Evolutionary conservation across 768 basidiomycete species (phyloP).

Genomic region (Pisolithus albus): DNA sequence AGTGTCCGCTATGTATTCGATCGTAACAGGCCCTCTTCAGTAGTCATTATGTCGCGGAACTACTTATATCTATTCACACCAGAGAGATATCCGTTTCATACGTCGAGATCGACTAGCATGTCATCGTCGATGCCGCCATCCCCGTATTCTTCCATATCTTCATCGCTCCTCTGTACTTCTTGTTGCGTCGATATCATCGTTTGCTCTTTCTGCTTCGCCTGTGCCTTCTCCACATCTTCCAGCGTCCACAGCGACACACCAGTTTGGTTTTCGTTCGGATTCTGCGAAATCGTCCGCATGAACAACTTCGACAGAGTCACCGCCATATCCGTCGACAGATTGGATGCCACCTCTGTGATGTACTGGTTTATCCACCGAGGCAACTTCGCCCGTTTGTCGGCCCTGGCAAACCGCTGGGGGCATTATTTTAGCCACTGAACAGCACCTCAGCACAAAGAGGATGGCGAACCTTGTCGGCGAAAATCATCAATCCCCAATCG

Average conservation of each 20-base stretch:
- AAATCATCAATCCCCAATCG: slow-evolving; percentile 99
- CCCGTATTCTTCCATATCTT: slow-evolving; percentile 43
- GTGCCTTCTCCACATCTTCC: slow-evolving; percentile 83
- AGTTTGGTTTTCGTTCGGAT: slow-evolving; percentile 92
- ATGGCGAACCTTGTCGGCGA: slow-evolving; percentile 86
- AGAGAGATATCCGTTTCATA: slow-evolving; percentile 20
- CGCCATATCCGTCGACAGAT: slow-evolving; percentile 97
- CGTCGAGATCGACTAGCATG: slow-evolving; percentile 53
- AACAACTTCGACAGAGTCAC: slow-evolving; percentile 90
- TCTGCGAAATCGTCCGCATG: slow-evolving; percentile 98
- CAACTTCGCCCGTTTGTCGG: slow-evolving; percentile 90
- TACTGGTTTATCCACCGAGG: slow-evolving; percentile 99
- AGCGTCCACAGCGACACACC: slow-evolving; percentile 93
- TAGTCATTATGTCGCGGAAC: too few relatives aligned
- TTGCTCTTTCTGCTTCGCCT: slow-evolving; percentile 70
- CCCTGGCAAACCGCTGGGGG: slow-evolving; percentile 80
- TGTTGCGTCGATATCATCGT: slow-evolving; percentile 44
- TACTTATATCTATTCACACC: background rate
- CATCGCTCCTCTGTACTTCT: slow-evolving; percentile 16
- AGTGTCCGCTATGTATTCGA: slow-evolving; percentile 23
- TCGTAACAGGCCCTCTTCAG: too few relatives aligned
- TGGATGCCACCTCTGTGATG: slow-evolving; percentile 96
- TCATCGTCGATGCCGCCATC: slow-evolving; percentile 63
- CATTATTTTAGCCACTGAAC: background rate
- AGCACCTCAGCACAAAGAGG: background rate